A percentile compares a stretch with the other conserved stretches of the same genome.
phyloP scores from a whole-genome alignment of 192 early-diverging fungal species.

The Rhizoclosmatium globosum region DNA sequence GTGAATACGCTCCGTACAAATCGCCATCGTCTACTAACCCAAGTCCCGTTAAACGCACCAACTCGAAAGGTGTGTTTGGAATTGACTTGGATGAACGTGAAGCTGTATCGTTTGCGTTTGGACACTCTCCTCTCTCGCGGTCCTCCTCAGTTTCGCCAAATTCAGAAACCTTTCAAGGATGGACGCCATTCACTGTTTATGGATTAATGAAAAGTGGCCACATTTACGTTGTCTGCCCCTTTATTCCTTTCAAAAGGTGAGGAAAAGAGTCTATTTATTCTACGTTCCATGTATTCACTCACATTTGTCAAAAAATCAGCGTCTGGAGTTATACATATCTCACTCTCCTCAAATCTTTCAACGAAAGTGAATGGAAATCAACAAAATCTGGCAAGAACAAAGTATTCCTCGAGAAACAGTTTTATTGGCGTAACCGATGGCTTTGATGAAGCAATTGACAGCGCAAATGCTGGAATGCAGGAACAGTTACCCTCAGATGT shows the following conservation, averaged over 20 bases:
- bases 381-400: background rate
- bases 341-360: background rate
- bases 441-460: conserved; percentile 27
- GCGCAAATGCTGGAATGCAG: background rate
- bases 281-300: background rate
- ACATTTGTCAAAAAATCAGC: background rate
- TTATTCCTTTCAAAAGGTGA: conserved; percentile 31
- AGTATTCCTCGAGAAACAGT: conserved; percentile 8
- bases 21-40: background rate
- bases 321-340: background rate
- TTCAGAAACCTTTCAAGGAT: background rate
- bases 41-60: background rate
- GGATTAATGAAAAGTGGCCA: conserved; percentile 32
- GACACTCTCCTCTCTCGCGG: background rate
- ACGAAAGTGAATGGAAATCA: conserved; percentile 8
- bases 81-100: conserved; percentile 35
- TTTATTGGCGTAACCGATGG: conserved; percentile 34
- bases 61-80: conserved; percentile 1
- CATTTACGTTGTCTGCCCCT: conserved; percentile 28
- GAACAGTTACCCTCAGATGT: conserved; percentile 10
- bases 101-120: conserved; percentile 28
- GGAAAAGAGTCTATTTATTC: background rate
- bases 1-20: background rate
- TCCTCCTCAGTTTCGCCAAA: background rate
- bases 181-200: conserved; percentile 37